Conservation (phyloP, 768 basidiomycete genomes). For the Xerocomellus amylosporus region DNA sequence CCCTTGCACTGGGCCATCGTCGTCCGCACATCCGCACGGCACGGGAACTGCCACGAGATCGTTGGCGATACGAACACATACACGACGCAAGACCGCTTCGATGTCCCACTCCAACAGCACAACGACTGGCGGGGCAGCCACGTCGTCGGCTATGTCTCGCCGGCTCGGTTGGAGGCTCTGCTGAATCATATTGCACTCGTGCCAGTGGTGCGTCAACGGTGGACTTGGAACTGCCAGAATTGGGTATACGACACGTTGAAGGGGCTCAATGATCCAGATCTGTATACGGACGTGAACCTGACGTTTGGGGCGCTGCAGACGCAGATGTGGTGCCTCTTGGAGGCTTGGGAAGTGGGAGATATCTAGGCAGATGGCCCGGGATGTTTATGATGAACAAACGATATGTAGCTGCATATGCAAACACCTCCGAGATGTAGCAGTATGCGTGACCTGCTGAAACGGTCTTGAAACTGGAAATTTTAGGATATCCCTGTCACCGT, state of each 20-base stretch:
- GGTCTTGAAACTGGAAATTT: not conserved
- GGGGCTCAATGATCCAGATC: constrained; percentile 4
- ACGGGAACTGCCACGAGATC: constrained; percentile 27
- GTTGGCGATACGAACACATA: constrained; percentile 21
- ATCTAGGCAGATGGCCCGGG: constrained; percentile 6
- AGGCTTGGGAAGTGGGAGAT: constrained; percentile 29
- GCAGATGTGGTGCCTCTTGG: constrained; percentile 28
- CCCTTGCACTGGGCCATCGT: constrained; percentile 29
- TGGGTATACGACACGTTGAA: constrained; percentile 27
- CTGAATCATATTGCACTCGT: constrained; percentile 14
- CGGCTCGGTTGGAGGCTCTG: constrained; percentile 7
- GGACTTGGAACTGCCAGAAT: constrained; percentile 28
- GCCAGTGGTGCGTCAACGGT: constrained; percentile 12
- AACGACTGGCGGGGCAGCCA: constrained; percentile 24
- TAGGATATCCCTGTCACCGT: not conserved
- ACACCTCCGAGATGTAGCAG: not conserved
- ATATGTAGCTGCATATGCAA: not conserved
- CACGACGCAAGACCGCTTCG: constrained; percentile 9
- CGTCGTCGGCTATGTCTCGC: constrained; percentile 20
- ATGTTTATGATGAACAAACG: not conserved
- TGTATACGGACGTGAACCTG: constrained; percentile 20
- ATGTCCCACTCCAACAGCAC: constrained; percentile 3
- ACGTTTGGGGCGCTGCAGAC: constrained; percentile 17
- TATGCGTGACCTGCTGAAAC: not conserved
- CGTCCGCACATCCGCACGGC: constrained; percentile 17